Conservation (phyloP, 2,329 filamentous ascomycete species). For the Xylaria sp. region DNA sequence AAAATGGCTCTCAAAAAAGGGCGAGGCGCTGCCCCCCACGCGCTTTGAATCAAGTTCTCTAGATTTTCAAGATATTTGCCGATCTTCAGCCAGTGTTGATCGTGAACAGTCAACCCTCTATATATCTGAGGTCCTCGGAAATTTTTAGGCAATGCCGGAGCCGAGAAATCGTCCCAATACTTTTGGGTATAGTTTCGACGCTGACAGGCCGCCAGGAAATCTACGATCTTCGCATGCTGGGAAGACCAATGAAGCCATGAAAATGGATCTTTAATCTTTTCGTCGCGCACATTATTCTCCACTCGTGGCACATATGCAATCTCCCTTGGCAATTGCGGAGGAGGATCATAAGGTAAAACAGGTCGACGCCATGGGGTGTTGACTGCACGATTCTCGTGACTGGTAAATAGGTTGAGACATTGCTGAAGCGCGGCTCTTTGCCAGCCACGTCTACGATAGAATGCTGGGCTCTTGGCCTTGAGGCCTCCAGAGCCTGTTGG, state of each 20-base stretch:
- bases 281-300: constrained; percentile 30
- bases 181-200: constrained; percentile 40
- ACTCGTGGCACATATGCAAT: constrained; percentile 40
- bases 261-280: constrained; percentile 46
- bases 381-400: constrained; percentile 51
- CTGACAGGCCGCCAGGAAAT: constrained; percentile 41
- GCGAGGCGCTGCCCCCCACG: constrained; percentile 42
- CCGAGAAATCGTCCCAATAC: constrained; percentile 40
- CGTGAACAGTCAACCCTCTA: constrained; percentile 43
- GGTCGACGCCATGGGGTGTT: constrained; percentile 53
- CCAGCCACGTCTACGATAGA: constrained; percentile 52
- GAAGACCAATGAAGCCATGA: constrained; percentile 48
- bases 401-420: constrained; percentile 53
- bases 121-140: constrained; percentile 48
- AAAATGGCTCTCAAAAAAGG: constrained; percentile 44
- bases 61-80: constrained; percentile 46
- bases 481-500: neutral
- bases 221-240: constrained; percentile 41
- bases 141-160: constrained; percentile 46
- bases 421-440: constrained; percentile 59
- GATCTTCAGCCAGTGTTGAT: constrained; percentile 47
- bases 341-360: constrained; percentile 50
- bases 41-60: constrained; percentile 31
- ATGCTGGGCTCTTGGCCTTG: constrained; percentile 24
- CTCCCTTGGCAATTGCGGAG: constrained; percentile 42